Conservation (phyloP, 2,329 filamentous ascomycete genomes). For the Aspergillus melleus region DNA sequence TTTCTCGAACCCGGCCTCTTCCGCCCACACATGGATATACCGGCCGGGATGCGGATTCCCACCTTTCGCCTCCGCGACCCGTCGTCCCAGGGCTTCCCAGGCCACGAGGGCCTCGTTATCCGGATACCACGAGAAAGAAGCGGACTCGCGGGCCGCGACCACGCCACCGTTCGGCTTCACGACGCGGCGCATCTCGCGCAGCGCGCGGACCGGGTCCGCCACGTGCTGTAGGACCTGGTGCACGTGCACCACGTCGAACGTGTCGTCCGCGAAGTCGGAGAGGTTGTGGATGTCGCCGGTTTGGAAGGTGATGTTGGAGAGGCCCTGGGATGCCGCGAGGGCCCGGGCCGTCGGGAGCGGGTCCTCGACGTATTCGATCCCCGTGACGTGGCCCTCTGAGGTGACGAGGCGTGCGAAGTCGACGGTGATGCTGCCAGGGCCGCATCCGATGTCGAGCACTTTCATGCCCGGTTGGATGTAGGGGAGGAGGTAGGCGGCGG, state of each 20-base stretch:
- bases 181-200: conserved; percentile 58
- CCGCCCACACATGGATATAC: conserved; percentile 37
- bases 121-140: conserved; percentile 35
- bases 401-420: conserved; percentile 40
- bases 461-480: conserved; percentile 35
- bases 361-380: conserved; percentile 35
- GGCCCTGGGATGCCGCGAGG: conserved; percentile 27
- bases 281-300: conserved; percentile 41
- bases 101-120: conserved; percentile 24
- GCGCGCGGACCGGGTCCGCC: conserved; percentile 49
- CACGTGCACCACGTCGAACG: conserved; percentile 61
- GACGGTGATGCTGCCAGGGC: conserved; percentile 46
- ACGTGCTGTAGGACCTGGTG: conserved; percentile 62
- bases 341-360: conserved; percentile 36
- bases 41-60: conserved; percentile 30
- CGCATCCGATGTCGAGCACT: conserved; percentile 49
- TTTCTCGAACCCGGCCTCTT: conserved; percentile 33
- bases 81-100: conserved; percentile 25
- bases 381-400: conserved; percentile 39
- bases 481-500: conserved; percentile 42
- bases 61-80: conserved; percentile 25
- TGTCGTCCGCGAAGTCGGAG: conserved; percentile 43
- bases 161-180: conserved; percentile 56
- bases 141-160: conserved; percentile 50
- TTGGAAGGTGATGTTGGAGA: conserved; percentile 38